phyloP scores from a whole-genome alignment of 1,284 basidiomycete genomes.

The Violaceomyces palustris region DNA sequence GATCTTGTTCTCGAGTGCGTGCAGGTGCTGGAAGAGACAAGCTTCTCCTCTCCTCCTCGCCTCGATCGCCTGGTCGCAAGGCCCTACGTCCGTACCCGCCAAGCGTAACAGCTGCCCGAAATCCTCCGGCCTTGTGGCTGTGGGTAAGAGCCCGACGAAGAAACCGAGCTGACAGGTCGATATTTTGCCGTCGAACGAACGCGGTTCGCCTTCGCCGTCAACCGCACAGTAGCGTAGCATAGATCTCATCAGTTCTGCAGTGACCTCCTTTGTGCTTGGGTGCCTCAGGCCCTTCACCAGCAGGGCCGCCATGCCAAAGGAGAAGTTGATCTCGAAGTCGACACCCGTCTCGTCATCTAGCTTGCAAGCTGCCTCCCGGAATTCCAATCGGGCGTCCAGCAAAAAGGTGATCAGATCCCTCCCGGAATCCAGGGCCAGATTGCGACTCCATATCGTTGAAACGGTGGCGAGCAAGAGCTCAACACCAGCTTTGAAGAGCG shows the following conservation, averaged over 20 bases:
- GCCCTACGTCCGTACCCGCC: conserved; percentile 23
- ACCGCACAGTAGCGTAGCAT: conserved; percentile 33
- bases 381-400: conserved; percentile 40
- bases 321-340: conserved; percentile 50
- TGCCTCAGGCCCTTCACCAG: conserved; percentile 46
- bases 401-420: conserved; percentile 33
- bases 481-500: conserved; percentile 43
- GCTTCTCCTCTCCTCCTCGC: conserved; percentile 21
- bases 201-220: conserved; percentile 19
- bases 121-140: conserved; percentile 33
- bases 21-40: conserved; percentile 31
- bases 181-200: conserved; percentile 26
- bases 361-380: conserved; percentile 39
- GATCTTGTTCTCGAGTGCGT: conserved; percentile 38
- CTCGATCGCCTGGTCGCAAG: conserved; percentile 22
- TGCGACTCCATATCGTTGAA: conserved; percentile 29
- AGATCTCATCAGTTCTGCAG: conserved; percentile 34
- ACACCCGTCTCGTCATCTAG: conserved; percentile 46
- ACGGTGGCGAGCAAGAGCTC: conserved; percentile 41
- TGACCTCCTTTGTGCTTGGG: conserved; percentile 36
- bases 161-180: conserved; percentile 38
- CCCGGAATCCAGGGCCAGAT: conserved; percentile 23
- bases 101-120: conserved; percentile 36
- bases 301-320: conserved; percentile 43
- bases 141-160: conserved; percentile 42